Conservation (phyloP, 495 filamentous ascomycete species). For the Xylaria castorea region DNA sequence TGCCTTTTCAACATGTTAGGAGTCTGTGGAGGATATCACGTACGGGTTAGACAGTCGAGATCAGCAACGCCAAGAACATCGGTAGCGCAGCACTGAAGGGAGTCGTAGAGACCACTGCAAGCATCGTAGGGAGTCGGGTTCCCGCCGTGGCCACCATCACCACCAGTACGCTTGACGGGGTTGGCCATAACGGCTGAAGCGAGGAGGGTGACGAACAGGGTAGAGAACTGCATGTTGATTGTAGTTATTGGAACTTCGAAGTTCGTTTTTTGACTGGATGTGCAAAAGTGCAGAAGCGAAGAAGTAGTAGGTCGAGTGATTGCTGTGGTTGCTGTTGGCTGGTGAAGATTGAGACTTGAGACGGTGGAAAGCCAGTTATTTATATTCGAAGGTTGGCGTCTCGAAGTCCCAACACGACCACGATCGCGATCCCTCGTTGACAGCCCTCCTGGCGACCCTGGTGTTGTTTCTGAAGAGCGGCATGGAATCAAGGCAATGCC, state of each 20-base stretch:
- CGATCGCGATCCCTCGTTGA: neutral
- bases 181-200: slow-evolving; percentile 43
- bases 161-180: slow-evolving; percentile 38
- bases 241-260: slow-evolving; percentile 32
- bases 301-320: slow-evolving; percentile 29
- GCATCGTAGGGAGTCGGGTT: slow-evolving; percentile 24
- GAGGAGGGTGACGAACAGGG: slow-evolving; percentile 44
- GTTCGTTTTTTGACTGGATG: slow-evolving; percentile 33
- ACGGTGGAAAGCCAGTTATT: slow-evolving; percentile 27
- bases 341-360: slow-evolving; percentile 29
- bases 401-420: neutral
- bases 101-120: slow-evolving; percentile 38
- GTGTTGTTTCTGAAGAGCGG: neutral
- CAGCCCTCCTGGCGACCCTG: neutral
- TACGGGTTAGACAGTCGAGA: slow-evolving; percentile 54
- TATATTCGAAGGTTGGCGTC: slow-evolving; percentile 32
- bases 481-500: slow-evolving; percentile 14
- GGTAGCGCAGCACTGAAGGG: slow-evolving; percentile 52
- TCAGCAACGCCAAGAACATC: slow-evolving; percentile 56
- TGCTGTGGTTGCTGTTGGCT: slow-evolving; percentile 23
- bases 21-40: slow-evolving; percentile 23
- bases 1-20: neutral
- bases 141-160: slow-evolving; percentile 32
- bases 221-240: slow-evolving; percentile 49
- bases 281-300: slow-evolving; percentile 33